Percentiles rank a stretch among this genome's conserved stretches.
These are phyloP conservation scores for Pseudogymnoascus verrucosus DNA, from an alignment of 2,329 filamentous ascomycete species.

Conservation along the genomic window DNA sequence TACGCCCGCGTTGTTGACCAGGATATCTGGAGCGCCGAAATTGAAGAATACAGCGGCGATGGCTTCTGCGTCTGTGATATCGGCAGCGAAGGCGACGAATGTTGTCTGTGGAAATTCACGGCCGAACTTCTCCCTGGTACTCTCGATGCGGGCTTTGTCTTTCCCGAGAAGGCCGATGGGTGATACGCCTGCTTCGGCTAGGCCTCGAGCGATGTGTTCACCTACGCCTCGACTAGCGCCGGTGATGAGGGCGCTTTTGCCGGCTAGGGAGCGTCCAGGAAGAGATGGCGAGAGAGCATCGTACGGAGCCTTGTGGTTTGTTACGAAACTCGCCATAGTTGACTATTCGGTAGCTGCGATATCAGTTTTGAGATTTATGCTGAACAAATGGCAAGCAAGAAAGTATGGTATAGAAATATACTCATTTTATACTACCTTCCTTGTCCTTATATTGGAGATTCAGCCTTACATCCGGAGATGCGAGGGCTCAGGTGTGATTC, in stretches of 20 bases:
- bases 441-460: neutral
- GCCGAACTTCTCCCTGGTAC: neutral
- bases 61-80: neutral
- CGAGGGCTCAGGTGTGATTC: neutral
- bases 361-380: neutral
- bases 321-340: neutral
- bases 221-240: slow-evolving; percentile 38
- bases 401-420: neutral
- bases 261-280: slow-evolving; percentile 33
- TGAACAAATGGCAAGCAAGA: neutral
- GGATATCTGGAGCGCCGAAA: neutral
- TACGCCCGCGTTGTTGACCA: neutral
- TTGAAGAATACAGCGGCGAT: neutral
- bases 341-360: neutral
- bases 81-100: neutral
- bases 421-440: neutral
- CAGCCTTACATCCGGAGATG: neutral
- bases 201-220: slow-evolving; percentile 33
- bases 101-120: neutral
- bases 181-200: slow-evolving; percentile 36
- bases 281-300: slow-evolving; percentile 14
- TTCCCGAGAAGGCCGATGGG: neutral
- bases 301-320: slow-evolving; percentile 13
- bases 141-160: neutral
- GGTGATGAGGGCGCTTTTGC: slow-evolving; percentile 37